Evolutionary conservation across 2,329 filamentous ascomycete species (phyloP).

Genomic region (Fusarium chuoi): DNA sequence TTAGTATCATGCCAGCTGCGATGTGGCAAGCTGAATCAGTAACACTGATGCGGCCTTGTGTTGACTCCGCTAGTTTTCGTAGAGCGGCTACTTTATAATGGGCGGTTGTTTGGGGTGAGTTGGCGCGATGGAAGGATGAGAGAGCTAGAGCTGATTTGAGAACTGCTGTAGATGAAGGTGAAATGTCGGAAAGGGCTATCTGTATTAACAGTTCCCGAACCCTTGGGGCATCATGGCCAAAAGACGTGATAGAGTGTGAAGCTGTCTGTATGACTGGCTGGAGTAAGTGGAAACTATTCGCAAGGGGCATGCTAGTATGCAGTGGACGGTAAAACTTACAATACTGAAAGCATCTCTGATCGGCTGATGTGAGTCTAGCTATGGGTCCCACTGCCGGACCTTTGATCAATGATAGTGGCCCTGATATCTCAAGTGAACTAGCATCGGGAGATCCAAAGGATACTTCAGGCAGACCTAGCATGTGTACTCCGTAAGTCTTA

Average conservation of each 20-base stretch:
- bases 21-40: conserved; percentile 29
- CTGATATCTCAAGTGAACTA: accelerated
- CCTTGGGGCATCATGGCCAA: conserved; percentile 17
- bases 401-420: neutral
- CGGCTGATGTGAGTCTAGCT: conserved; percentile 29
- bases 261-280: conserved; percentile 22
- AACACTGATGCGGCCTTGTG: neutral
- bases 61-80: conserved; percentile 4
- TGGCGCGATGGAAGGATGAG: conserved; percentile 20
- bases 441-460: accelerated
- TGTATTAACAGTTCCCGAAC: conserved; percentile 21
- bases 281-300: neutral
- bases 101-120: accelerated
- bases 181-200: conserved; percentile 23
- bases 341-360: conserved; percentile 30
- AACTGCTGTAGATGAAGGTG: conserved; percentile 17
- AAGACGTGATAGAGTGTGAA: conserved; percentile 22
- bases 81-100: conserved; percentile 26
- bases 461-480: neutral
- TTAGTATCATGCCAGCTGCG: conserved; percentile 31
- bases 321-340: neutral
- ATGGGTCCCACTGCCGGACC: neutral
- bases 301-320: accelerated
- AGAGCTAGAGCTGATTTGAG: conserved; percentile 22
- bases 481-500: neutral